Percentiles rank a stretch among this genome's conserved stretches.
phyloP scores from a whole-genome alignment of 495 filamentous ascomycete genomes.

The Talaromyces proteolyticus region DNA sequence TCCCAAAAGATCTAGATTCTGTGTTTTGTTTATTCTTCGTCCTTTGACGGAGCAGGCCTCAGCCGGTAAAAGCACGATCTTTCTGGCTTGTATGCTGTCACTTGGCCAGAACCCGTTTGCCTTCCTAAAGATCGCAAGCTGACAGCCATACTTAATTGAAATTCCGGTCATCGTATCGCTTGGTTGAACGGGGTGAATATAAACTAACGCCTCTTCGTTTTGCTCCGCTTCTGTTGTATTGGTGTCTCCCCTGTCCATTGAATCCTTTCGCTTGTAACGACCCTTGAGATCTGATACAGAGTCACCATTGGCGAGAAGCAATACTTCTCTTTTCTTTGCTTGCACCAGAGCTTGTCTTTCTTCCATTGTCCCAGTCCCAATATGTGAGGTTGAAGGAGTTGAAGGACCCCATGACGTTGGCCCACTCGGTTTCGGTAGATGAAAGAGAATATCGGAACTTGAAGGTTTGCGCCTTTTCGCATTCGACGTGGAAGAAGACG shows the following conservation, averaged over 20 bases:
- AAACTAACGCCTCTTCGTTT: slow-evolving; percentile 72
- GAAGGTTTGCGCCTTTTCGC: slow-evolving; percentile 39
- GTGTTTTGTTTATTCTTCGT: slow-evolving; percentile 28
- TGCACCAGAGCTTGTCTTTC: slow-evolving; percentile 51
- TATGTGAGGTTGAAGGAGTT: slow-evolving; percentile 27
- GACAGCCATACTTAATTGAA: slow-evolving; percentile 82
- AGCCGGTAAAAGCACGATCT: slow-evolving; percentile 77
- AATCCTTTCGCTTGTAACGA: slow-evolving; percentile 55
- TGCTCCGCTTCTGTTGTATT: slow-evolving; percentile 39
- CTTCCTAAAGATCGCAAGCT: slow-evolving; percentile 70
- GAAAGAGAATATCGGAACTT: slow-evolving; percentile 32
- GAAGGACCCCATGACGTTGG: slow-evolving; percentile 51
- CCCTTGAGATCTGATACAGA: slow-evolving; percentile 34
- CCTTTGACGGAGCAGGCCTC: slow-evolving; percentile 87
- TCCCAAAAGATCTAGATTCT: slow-evolving; percentile 27
- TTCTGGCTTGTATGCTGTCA: slow-evolving; percentile 79
- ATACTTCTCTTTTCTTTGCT: slow-evolving; percentile 57
- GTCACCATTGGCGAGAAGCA: slow-evolving; percentile 49
- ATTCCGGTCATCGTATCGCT: slow-evolving; percentile 86
- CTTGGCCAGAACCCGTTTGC: slow-evolving; percentile 93
- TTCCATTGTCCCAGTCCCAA: slow-evolving; percentile 51
- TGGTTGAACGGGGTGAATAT: slow-evolving; percentile 79
- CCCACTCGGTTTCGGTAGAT: slow-evolving; percentile 28
- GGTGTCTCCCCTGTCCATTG: slow-evolving; percentile 41
- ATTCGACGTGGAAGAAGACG: slow-evolving; percentile 21